Evolutionary conservation across 352 stramenopile species (phyloP), one percentile per base, ranked within the genome.

Genomic region (Phytophthora nicotianae): DNA sequence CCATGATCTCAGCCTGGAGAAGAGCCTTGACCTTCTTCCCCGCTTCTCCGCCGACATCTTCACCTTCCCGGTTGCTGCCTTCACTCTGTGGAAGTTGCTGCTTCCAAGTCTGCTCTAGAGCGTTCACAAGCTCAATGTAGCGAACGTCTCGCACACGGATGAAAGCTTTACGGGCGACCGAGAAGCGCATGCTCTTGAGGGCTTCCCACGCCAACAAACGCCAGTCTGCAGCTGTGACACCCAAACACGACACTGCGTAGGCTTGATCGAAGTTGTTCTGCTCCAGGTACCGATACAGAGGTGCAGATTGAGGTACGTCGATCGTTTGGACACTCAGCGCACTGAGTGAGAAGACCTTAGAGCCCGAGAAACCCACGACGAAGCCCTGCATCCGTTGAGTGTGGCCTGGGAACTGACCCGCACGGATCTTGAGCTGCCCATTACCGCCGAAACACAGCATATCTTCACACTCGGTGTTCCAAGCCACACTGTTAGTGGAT

Each of bases 401-500:
- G 62, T 97, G 86, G 2, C 96, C 88, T 6, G 89, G 88, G 46
- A 97, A 97, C 42, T 79, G 77, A 14, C 88, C 92, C 4, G 91
- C 97, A 54, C 95, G 96, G 59, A 98, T 97, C 77, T 90, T 92
- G 26, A 98, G 85, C 58, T 91, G 86, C 1, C 77, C 80, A 52
- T 90, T 92, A 16, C 89, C 88, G 4, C 82, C 91, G 61, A 97
- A 98, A 69, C 95, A 98, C 37, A 98, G 59, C 88, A 98, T 97
- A 47, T 98, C 93, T 41, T 98, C 93, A 41, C 93, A 87, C 57
- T 98, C 90, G 7, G 87, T 91, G 78, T 98, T 98, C 77, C 95
- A 98, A n/a, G 88, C 83, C 13, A 97, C 90, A 62, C 86, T 96
- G 58, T 94, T 96, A 7, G 84, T 87, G 23, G 92, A 81, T 1